Base-by-base conservation (phyloP, 2,329 filamentous ascomycete genomes). In the Helicocarpus griseus region DNA sequence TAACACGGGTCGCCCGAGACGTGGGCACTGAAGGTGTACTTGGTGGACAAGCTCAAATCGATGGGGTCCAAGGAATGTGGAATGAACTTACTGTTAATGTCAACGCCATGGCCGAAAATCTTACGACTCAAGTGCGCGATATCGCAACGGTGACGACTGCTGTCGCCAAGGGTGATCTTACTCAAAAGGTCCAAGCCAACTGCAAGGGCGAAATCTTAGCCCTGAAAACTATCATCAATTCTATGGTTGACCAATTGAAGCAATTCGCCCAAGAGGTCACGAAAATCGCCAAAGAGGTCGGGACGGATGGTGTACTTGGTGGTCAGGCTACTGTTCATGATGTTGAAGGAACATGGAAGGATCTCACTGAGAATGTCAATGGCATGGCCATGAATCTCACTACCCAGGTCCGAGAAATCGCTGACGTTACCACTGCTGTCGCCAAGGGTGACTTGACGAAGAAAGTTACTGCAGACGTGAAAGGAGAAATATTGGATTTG, bases 341-440 rank as follows among this genome's bases (percentile, higher is more conserved):
- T 66, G 93, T 97, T 29, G 87, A 95, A 70, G 91, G 91, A 57
- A 97, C 94, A 48, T 97, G 93, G 91, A 88, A 89, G 64, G 89
- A 96, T 67, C 77, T 98, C 56, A 98, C 91, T 2, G 86, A 91
- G 64, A 90, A 90, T 57, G 91, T 98, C 71, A 98, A 98, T 71
- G 87, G 90, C 60, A 97, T 98, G 91, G 91, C 91, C 65, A 94
- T 93, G 79, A 98, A 97, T 68, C 75, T 98, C 61, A 97, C 91
- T 2, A 95, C 93, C 4, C 91, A 98, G 74, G 93, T 98, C 65
- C 85, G 91, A 73, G 90, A 96, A 70, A 98, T 98, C 61, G 93
- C 91, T 56, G 89, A 91, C 64, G 93, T 98, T 54, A 97, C 91
- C 2, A 95, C 90, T 1, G 91, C 91, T 53, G 91, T 98, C 56